A percentile compares a stretch with the other conserved stretches of the same genome.
Evolutionary conservation across 1,284 basidiomycete genomes (phyloP).

Genomic region (Tranzscheliella williamsii): DNA sequence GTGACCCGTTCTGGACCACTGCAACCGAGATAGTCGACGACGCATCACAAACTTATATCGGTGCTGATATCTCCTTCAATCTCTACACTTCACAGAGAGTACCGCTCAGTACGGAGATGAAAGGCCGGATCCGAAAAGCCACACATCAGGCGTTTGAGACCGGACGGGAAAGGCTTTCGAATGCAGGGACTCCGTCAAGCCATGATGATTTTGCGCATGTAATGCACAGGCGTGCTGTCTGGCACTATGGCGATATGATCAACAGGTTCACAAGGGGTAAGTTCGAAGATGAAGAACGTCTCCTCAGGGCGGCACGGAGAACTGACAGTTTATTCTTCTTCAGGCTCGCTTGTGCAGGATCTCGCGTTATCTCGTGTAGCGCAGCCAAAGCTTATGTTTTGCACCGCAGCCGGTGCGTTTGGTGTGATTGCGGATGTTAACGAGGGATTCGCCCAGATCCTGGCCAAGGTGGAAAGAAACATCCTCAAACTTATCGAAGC

Average conservation of each 20-base stretch:
- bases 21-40: conserved; percentile 43
- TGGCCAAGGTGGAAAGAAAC: conserved; percentile 46
- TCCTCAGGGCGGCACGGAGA: neutral
- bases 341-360: conserved; percentile 15
- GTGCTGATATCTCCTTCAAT: conserved; percentile 57
- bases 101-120: conserved; percentile 19
- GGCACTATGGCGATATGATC: conserved; percentile 58
- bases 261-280: conserved; percentile 42
- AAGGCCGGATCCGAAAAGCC: conserved; percentile 24
- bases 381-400: conserved; percentile 33
- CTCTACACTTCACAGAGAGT: conserved; percentile 51
- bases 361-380: conserved; percentile 5
- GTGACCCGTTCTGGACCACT: conserved; percentile 58
- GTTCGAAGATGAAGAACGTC: too few relatives aligned
- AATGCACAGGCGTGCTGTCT: conserved; percentile 49
- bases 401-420: conserved; percentile 50
- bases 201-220: conserved; percentile 28
- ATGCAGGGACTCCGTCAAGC: neutral
- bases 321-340: neutral
- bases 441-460: conserved; percentile 10
- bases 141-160: conserved; percentile 22
- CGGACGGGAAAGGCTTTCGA: neutral
- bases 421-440: conserved; percentile 39
- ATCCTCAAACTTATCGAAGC: conserved; percentile 20
- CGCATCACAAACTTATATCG: conserved; percentile 48